Conservation (phyloP, 148 eudicot species). For the Amaranthus palmeri region DNA sequence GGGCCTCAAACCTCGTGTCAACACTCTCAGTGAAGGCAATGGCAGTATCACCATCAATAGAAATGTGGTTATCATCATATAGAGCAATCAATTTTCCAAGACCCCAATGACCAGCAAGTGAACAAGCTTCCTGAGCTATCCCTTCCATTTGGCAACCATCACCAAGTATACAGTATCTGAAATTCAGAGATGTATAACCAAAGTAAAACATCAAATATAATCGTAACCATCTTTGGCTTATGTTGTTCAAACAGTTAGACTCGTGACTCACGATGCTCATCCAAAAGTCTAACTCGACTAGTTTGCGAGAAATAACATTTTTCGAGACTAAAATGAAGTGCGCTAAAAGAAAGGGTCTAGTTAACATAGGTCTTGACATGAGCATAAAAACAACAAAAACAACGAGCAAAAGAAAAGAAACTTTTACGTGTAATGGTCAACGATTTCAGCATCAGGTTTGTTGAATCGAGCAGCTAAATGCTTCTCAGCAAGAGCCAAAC, state of each 20-base stretch:
- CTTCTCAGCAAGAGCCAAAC: slow-evolving; percentile 64
- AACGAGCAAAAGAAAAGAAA: neutral
- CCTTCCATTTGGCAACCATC: slow-evolving; percentile 85
- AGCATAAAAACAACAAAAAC: neutral
- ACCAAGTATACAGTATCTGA: slow-evolving; percentile 54
- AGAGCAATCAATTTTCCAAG: slow-evolving; percentile 64
- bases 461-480: slow-evolving; percentile 65
- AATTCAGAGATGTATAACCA: slow-evolving; percentile 3
- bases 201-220: neutral
- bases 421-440: slow-evolving; percentile 64
- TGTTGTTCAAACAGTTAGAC: too few relatives aligned
- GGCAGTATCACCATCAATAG: slow-evolving; percentile 64
- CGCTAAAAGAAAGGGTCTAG: too few relatives aligned
- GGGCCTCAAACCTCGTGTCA: slow-evolving; percentile 51
- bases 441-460: slow-evolving; percentile 55
- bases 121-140: slow-evolving; percentile 59
- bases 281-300: too few relatives aligned
- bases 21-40: slow-evolving; percentile 65
- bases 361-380: too few relatives aligned
- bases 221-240: too few relatives aligned
- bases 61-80: slow-evolving; percentile 65
- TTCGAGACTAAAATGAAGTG: too few relatives aligned
- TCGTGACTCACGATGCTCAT: too few relatives aligned
- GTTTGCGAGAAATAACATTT: too few relatives aligned
- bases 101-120: slow-evolving; percentile 74